phyloP scores from a whole-genome alignment of 305 asterid species.

The Plantago lanceolata region DNA sequence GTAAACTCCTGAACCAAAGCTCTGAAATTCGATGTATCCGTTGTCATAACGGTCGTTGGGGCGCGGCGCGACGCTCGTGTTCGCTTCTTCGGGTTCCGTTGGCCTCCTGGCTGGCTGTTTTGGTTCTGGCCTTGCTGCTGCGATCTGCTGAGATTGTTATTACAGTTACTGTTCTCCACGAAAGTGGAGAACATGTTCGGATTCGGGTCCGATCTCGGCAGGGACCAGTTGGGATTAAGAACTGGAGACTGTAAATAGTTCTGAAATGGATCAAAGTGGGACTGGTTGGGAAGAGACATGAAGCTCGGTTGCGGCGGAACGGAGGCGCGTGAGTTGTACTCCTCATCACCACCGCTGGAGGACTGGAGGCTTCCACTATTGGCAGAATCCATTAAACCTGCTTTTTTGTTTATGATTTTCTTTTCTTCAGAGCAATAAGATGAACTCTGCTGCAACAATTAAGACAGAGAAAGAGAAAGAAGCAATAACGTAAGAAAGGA shows the following conservation, averaged over 20 bases:
- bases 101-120: neutral
- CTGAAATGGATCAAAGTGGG: conserved; percentile 3
- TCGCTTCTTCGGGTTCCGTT: conserved; percentile 62
- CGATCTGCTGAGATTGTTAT: neutral
- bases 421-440: neutral
- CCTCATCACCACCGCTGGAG: conserved; percentile 68
- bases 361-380: conserved; percentile 72
- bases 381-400: conserved; percentile 50
- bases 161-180: neutral
- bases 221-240: neutral
- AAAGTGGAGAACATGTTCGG: neutral
- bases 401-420: no score
- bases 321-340: conserved; percentile 64
- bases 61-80: conserved; percentile 77
- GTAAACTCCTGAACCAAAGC: conserved; percentile 93
- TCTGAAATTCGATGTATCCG: conserved; percentile 73
- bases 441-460: neutral
- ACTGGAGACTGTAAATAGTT: neutral
- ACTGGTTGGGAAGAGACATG: neutral
- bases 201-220: neutral
- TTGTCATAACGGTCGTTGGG: conserved; percentile 81
- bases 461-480: no score
- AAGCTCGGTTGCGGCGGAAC: neutral
- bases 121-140: neutral
- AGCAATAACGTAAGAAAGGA: no score